Percentiles rank a stretch among this genome's conserved stretches.
These are phyloP conservation scores for Ustilago lituana DNA, from an alignment of 1,284 basidiomycete genomes.

Conservation along the genomic window DNA sequence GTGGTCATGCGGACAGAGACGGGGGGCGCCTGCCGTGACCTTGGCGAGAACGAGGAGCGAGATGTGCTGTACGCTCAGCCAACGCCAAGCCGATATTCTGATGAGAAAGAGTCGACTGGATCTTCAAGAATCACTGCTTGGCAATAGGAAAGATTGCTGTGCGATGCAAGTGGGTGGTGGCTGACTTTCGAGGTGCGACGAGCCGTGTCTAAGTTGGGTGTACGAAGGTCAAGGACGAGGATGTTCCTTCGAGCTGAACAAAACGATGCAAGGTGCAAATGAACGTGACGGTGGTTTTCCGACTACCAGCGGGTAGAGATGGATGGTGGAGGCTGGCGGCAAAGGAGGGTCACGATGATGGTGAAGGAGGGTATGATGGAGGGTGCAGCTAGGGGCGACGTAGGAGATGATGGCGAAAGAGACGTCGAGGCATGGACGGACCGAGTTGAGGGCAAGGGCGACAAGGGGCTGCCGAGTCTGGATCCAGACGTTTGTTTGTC, in stretches of 20 bases:
- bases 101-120: too few relatives aligned
- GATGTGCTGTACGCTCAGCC: constrained; percentile 23
- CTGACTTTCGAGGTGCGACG: too few relatives aligned
- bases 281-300: not conserved
- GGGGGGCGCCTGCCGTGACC: constrained; percentile 38
- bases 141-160: too few relatives aligned
- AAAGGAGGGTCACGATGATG: not conserved
- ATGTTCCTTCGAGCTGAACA: too few relatives aligned
- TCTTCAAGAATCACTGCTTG: too few relatives aligned
- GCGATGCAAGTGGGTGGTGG: too few relatives aligned
- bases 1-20: constrained; percentile 37
- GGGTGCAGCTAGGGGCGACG: not conserved
- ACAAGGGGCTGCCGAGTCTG: not conserved
- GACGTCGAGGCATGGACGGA: not conserved
- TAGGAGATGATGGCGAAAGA: not conserved
- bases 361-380: not conserved
- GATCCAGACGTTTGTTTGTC: constrained; percentile 7
- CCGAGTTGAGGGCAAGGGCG: not conserved
- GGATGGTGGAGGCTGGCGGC: not conserved
- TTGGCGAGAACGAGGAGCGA: constrained; percentile 22
- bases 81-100: constrained; percentile 21
- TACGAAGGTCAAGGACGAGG: too few relatives aligned
- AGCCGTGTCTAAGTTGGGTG: too few relatives aligned
- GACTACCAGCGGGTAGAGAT: not conserved
- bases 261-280: not conserved